A percentile compares a stretch with the other conserved stretches of the same genome.
Evolutionary conservation across 805 yeast genomes (phyloP).

Genomic region (Lipomyces sp.): DNA sequence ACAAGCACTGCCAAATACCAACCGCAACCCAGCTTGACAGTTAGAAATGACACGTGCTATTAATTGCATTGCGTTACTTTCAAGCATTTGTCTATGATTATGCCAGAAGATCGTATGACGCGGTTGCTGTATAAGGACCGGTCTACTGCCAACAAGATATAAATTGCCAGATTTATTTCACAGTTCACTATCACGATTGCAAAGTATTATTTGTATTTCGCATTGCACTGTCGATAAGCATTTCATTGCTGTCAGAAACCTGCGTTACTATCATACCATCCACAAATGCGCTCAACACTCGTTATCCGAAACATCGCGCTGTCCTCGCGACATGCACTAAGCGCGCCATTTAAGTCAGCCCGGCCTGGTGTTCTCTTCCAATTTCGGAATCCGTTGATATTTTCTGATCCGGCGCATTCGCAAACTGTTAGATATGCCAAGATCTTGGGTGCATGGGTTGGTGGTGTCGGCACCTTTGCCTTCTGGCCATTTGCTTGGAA

Average conservation of each 20-base stretch:
- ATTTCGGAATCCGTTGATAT: not conserved
- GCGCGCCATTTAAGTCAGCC: not conserved
- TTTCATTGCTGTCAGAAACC: not conserved
- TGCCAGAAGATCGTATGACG: too few relatives aligned
- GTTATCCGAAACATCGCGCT: not conserved
- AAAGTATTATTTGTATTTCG: not conserved
- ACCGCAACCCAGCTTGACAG: too few relatives aligned
- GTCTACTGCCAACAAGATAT: too few relatives aligned
- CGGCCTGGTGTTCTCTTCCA: not conserved
- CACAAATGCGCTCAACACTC: not conserved
- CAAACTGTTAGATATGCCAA: not conserved
- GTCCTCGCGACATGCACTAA: not conserved
- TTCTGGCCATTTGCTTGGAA: not conserved
- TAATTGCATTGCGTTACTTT: too few relatives aligned
- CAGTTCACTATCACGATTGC: too few relatives aligned
- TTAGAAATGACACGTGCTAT: too few relatives aligned
- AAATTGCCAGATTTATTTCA: too few relatives aligned
- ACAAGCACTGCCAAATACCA: too few relatives aligned
- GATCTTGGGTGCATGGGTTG: not conserved
- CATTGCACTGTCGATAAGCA: not conserved
- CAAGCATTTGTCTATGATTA: too few relatives aligned
- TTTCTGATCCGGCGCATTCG: constrained; percentile 2
- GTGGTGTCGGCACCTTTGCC: not conserved
- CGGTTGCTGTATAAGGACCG: too few relatives aligned
- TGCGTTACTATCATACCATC: not conserved